phyloP scores from a whole-genome alignment of 2,329 filamentous ascomycete genomes.

The Orbilia quercus region DNA sequence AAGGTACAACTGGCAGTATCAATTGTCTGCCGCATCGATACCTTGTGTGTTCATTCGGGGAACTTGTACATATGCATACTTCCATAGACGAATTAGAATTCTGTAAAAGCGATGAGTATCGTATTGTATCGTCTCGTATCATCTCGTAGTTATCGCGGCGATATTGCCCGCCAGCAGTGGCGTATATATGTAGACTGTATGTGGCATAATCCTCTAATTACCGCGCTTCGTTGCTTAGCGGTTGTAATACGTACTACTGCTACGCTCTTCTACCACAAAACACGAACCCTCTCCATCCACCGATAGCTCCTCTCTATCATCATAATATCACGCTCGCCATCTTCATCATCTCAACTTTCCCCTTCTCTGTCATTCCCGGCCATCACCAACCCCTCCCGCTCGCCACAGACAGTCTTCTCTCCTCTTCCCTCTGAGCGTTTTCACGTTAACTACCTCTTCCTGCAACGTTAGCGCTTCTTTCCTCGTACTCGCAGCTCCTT shows the following conservation, averaged over 20 bases:
- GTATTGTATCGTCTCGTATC: neutral
- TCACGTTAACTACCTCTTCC: slow-evolving; percentile 20
- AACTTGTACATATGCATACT: neutral
- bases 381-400: neutral
- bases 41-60: too few relatives aligned
- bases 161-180: neutral
- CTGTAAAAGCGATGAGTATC: neutral
- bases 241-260: slow-evolving; percentile 33
- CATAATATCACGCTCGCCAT: slow-evolving; percentile 34
- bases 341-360: slow-evolving; percentile 22
- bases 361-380: slow-evolving; percentile 14
- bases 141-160: too few relatives aligned
- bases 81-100: neutral
- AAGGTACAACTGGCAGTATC: slow-evolving; percentile 44
- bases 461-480: slow-evolving; percentile 52
- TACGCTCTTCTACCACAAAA: slow-evolving; percentile 37
- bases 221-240: slow-evolving; percentile 33
- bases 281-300: slow-evolving; percentile 39
- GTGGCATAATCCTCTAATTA: slow-evolving; percentile 30
- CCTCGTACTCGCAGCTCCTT: slow-evolving; percentile 15
- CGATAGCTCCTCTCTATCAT: slow-evolving; percentile 18
- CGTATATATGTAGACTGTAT: neutral
- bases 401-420: slow-evolving; percentile 4
- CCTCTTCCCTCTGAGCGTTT: slow-evolving; percentile 30
- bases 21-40: neutral